phyloP scores from a whole-genome alignment of 768 basidiomycete genomes.

The Amanita thiersii region DNA sequence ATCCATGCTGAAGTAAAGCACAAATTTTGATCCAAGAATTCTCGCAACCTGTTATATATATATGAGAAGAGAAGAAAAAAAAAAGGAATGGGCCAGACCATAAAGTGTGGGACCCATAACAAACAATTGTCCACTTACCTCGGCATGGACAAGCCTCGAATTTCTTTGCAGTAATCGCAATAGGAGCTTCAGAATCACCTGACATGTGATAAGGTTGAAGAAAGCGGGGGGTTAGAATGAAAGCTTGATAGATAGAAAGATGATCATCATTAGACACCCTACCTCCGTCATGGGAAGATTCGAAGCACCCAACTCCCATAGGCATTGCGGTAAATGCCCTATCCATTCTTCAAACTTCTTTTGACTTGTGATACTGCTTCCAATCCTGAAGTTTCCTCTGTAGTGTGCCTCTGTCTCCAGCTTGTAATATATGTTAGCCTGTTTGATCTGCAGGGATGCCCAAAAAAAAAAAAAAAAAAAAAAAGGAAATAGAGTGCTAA shows the following conservation, averaged over 20 bases:
- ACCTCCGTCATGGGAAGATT: conserved; percentile 60
- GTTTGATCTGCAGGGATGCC: no score
- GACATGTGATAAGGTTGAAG: no score
- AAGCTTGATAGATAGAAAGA: not conserved
- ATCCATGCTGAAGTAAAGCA: conserved; percentile 72
- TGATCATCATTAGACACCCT: conserved; percentile 10
- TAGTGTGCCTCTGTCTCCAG: conserved; percentile 52
- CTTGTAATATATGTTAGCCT: conserved; percentile 26
- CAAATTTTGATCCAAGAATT: conserved; percentile 49
- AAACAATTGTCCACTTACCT: conserved; percentile 28
- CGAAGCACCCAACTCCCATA: conserved; percentile 76
- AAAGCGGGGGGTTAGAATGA: conserved; percentile 8
- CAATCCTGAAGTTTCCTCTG: conserved; percentile 36
- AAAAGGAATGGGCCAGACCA: not conserved
- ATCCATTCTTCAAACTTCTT: conserved; percentile 56
- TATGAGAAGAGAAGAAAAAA: not conserved
- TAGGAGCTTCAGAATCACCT: conserved; percentile 57
- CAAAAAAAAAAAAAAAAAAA: no score
- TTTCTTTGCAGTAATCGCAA: conserved; percentile 53
- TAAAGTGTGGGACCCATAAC: not conserved
- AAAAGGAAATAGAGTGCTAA: conserved; percentile 25
- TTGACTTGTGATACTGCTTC: conserved; percentile 17
- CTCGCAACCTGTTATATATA: conserved; percentile 30
- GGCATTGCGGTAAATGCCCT: conserved; percentile 61
- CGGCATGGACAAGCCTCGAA: conserved; percentile 30